Percentiles rank a stretch among this genome's conserved stretches.
These are phyloP conservation scores for Cutaneotrichosporon cutaneum DNA, from an alignment of 1,284 basidiomycete genomes.

Conservation along the genomic window DNA sequence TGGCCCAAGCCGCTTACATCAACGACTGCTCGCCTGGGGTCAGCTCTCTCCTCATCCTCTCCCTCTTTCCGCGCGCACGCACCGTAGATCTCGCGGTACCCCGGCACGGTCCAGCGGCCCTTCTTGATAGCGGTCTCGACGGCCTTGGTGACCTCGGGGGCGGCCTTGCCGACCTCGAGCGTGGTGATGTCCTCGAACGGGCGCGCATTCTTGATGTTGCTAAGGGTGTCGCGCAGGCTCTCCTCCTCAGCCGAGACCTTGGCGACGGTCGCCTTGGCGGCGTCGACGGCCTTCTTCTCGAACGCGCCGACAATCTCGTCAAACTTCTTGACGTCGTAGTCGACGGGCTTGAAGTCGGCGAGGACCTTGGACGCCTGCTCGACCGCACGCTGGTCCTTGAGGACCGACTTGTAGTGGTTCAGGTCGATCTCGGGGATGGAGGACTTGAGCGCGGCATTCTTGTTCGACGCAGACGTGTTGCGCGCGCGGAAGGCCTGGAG, in stretches of 20 bases:
- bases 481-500: constrained; percentile 97
- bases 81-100: constrained; percentile 82
- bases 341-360: constrained; percentile 87
- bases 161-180: constrained; percentile 86
- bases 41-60: background rate
- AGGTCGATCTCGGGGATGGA: constrained; percentile 72
- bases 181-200: constrained; percentile 96
- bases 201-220: constrained; percentile 96
- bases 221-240: constrained; percentile 87
- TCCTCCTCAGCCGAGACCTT: constrained; percentile 92
- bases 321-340: constrained; percentile 90
- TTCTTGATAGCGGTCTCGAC: constrained; percentile 96
- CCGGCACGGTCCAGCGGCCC: constrained; percentile 97
- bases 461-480: constrained; percentile 80
- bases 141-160: constrained; percentile 87
- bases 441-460: constrained; percentile 65
- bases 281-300: constrained; percentile 90
- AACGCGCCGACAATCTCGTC: constrained; percentile 96
- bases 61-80: constrained; percentile 67
- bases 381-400: constrained; percentile 92
- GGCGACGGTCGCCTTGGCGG: constrained; percentile 83
- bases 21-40: constrained; percentile 47
- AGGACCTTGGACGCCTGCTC: constrained; percentile 90
- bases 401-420: constrained; percentile 80
- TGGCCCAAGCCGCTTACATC: constrained; percentile 59